Base-by-base conservation (phyloP, 805 yeast species). In the Zygotorulaspora sp. region DNA sequence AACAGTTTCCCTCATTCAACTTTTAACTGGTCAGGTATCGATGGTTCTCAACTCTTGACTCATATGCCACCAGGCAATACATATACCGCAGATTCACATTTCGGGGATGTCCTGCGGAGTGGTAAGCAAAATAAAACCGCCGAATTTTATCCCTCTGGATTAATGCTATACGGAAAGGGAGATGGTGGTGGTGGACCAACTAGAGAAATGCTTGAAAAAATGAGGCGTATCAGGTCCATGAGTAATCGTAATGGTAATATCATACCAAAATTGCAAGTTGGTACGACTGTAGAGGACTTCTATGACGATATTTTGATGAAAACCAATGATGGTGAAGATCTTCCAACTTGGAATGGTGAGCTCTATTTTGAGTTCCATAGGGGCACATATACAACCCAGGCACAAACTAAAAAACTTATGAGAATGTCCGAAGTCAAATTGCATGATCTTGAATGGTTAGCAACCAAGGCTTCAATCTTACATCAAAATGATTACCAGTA, bases 151-250 rank as follows among this genome's bases (percentile, higher is more conserved):
- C 90, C 84, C 43, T 78, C 84, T 7, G 90, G 95, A 0, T 67
- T 90, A 50, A 66, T 92, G 55, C 67, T 88, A 29, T 92, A 76
- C 52, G 98, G 98, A 26, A 80, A 83, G 52, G 98, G 98, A 53
- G 98, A 90, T 59, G 98, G 98, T 52, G 98, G 98, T 45, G 98
- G 98, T 47, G 98, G 98, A 6, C 97, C 98, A 31, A 80, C 86
- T 3, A 83, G 84, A 26, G 95, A 85, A 55, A 89, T 88, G 95
- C 54, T 90, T 46, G 97, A 92, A 57, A 89, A 87, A 58, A 71
- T 90, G 55, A 78, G 97, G 57, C 78, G 97, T 51, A 81, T 90
- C 58, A 75, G 97, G 55, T 97, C 97, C 11, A 61, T 89, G 43
- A 74, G 88, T 14, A 83, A 90, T 54, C 80, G 81, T 4, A 81